Evolutionary conservation across 2,329 filamentous ascomycete species (phyloP).

Genomic region (Zymoseptoria tritici): DNA sequence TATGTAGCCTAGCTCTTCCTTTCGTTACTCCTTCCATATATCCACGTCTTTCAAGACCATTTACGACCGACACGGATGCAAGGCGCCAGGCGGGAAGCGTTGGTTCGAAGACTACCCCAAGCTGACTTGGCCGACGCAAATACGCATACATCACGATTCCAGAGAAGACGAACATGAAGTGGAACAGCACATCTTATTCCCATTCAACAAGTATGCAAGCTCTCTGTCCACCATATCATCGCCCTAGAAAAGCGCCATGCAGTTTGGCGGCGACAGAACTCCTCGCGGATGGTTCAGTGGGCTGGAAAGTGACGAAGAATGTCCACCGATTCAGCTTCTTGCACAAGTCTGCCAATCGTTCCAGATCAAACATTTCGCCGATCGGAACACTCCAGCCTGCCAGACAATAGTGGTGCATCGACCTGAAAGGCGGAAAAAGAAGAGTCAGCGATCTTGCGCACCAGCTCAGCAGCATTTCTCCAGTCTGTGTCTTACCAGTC

Average conservation of each 20-base stretch:
- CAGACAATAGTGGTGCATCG: conserved; percentile 14
- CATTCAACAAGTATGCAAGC: neutral
- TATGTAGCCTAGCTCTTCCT: neutral
- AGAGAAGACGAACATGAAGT: neutral
- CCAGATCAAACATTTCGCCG: conserved; percentile 32
- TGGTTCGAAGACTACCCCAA: too few species aligned
- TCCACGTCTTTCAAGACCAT: too few species aligned
- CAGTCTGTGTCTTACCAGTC: neutral
- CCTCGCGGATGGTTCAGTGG: conserved; percentile 3
- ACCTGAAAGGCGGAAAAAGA: neutral
- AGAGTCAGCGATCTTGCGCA: neutral
- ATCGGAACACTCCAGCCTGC: conserved; percentile 22
- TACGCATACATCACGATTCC: neutral
- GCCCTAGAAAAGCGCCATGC: conserved; percentile 13
- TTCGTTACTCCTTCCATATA: neutral
- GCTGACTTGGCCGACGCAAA: neutral
- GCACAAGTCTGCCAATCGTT: conserved; percentile 26
- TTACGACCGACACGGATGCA: too few species aligned
- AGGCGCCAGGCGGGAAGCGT: too few species aligned
- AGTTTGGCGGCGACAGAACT: conserved; percentile 18
- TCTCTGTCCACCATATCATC: neutral
- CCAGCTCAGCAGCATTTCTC: neutral
- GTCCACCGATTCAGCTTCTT: conserved; percentile 23
- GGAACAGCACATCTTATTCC: neutral
- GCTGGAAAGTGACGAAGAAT: conserved; percentile 21